Evolutionary conservation across 169 alveolate species (phyloP).

Genomic region (Eimeria falciformis): DNA sequence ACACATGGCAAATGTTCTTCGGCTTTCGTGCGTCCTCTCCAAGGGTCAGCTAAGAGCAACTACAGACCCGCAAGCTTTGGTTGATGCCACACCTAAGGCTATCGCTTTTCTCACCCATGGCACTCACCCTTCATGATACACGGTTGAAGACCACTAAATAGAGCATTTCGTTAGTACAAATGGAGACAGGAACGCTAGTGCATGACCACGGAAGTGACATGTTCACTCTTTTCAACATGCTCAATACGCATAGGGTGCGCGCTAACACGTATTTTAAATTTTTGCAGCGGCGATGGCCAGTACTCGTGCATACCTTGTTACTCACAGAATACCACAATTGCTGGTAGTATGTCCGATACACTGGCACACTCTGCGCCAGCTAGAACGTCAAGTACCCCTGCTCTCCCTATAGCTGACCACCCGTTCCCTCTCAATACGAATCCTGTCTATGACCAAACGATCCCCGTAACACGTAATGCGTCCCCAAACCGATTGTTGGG

Average conservation of each 20-base stretch:
- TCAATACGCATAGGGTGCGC: background rate
- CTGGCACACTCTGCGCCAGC: background rate
- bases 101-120: too few species aligned
- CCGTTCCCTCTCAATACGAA: background rate
- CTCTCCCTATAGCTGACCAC: background rate
- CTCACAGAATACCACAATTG: background rate
- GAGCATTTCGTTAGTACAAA: too few species aligned
- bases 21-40: background rate
- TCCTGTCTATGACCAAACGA: too few species aligned
- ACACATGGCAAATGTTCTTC: background rate
- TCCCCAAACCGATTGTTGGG: too few species aligned
- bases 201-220: too few species aligned
- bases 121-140: too few species aligned
- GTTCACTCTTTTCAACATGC: background rate
- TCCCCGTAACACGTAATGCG: background rate
- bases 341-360: background rate
- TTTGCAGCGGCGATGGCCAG: background rate
- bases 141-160: too few species aligned
- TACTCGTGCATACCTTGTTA: background rate
- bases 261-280: background rate
- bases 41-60: background rate
- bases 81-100: background rate
- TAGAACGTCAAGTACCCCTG: background rate
- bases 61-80: background rate
- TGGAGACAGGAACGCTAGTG: too few species aligned